These are phyloP conservation scores for Mycena filopes DNA, from an alignment of 768 basidiomycete species.

Conservation along the genomic window DNA sequence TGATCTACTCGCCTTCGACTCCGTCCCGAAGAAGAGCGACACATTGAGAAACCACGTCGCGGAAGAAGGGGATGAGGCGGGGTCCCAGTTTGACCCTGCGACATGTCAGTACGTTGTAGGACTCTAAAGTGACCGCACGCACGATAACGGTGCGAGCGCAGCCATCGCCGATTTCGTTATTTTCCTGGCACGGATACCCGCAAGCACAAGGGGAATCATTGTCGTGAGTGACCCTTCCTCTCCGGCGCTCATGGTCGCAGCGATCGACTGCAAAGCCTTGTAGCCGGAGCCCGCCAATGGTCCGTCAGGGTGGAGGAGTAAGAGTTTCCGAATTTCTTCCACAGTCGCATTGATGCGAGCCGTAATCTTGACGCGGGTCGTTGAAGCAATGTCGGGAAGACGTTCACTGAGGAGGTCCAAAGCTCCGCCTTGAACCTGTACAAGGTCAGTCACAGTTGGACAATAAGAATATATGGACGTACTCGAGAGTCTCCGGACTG, in stretches of 20 bases:
- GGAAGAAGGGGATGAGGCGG: constrained; percentile 88
- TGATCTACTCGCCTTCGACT: constrained; percentile 45
- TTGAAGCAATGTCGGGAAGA: constrained; percentile 66
- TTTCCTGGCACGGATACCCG: constrained; percentile 53
- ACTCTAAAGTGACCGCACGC: constrained; percentile 37
- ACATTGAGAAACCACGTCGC: constrained; percentile 71
- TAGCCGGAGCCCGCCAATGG: constrained; percentile 60
- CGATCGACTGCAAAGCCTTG: constrained; percentile 68
- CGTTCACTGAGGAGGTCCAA: constrained; percentile 77
- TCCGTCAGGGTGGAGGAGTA: constrained; percentile 54
- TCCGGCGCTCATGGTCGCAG: constrained; percentile 62
- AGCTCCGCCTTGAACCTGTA: constrained; percentile 72
- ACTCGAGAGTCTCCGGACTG: constrained; percentile 64
- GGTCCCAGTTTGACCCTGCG: constrained; percentile 82
- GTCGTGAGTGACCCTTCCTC: constrained; percentile 76
- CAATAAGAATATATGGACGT: constrained; percentile 32
- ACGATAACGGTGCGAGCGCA: constrained; percentile 73
- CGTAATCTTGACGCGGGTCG: constrained; percentile 62
- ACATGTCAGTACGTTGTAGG: constrained; percentile 15
- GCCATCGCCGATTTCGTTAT: constrained; percentile 57
- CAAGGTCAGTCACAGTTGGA: constrained; percentile 16
- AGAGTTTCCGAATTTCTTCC: constrained; percentile 57
- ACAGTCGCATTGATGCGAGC: constrained; percentile 65
- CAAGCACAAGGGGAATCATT: constrained; percentile 68
- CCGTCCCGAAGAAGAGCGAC: constrained; percentile 58